Evolutionary conservation across 768 basidiomycete genomes (phyloP), one percentile per base, ranked within the genome.

Genomic region (Russula dissimulans): DNA sequence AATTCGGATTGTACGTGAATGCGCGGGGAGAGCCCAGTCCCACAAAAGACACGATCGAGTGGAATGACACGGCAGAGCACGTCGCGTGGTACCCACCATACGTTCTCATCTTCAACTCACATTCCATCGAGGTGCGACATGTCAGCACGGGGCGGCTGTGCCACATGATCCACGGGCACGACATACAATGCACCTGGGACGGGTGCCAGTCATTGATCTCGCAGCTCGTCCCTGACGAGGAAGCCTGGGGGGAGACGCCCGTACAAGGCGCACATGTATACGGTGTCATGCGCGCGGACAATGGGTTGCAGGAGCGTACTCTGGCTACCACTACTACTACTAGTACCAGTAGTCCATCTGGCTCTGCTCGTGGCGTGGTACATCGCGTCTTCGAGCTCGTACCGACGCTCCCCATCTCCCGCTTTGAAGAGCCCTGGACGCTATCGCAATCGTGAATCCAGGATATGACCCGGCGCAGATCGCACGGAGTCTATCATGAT

Each of bases 1-100:
- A 93, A 72, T 95, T 97, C 62, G 94, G 93, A 11, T 78, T 97
- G 42, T 95, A 90, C 66, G 93, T 95, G 34, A 84, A 95, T 72
- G 84, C 88, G 44, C 89, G 91, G 60, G 95, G 95, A 17, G 84
- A 87, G 53, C 90, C 91, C 1, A 88, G 83, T 66, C 83, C 89
- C 32, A 66, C 74, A 5, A 75, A 79, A 14, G 80, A 81, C 26
- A 85, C 85, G 4, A 87, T 97, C 56, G 95, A 98, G 71, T 97
- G 93, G 92, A 94, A 97, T 71, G 91, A 92, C 18, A 87, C 82
- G 1, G 91, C 91, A 0, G 90, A 94, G 64, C 85, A 84, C 34
- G 91, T 90, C 22, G 91, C 91, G 1, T 85, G 90, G 74, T 93
- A 94, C 69, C 82, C 86, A 46, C 93, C 93, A 1, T 93, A 93